Evolutionary conservation across 1,139 yeast genomes (phyloP).

Genomic region (Sugiyamaella pinicola): DNA sequence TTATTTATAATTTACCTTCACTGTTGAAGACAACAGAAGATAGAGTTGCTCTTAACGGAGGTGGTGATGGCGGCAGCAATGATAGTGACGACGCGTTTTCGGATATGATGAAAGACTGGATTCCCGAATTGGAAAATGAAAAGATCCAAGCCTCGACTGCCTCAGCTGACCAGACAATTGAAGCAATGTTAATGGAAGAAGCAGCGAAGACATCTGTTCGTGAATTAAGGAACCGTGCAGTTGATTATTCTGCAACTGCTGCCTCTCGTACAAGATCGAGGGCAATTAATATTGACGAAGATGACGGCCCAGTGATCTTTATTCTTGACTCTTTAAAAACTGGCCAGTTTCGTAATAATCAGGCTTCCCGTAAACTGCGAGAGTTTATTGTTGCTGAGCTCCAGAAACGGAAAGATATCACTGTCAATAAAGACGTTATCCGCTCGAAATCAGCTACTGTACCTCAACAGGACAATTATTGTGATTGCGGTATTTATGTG

Average conservation of each 20-base stretch:
- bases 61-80: not conserved
- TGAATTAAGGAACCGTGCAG: slow-evolving; percentile 18
- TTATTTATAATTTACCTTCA: slow-evolving; percentile 36
- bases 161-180: not conserved
- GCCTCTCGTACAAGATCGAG: slow-evolving; percentile 20
- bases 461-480: slow-evolving; percentile 84
- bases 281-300: slow-evolving; percentile 16
- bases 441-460: slow-evolving; percentile 56
- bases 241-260: not conserved
- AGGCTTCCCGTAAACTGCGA: slow-evolving; percentile 58
- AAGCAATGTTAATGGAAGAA: not conserved
- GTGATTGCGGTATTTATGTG: slow-evolving; percentile 95
- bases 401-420: slow-evolving; percentile 57
- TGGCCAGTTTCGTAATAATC: slow-evolving; percentile 47
- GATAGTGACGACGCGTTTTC: not conserved
- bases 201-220: slow-evolving; percentile 5
- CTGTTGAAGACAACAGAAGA: slow-evolving; percentile 23
- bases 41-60: too few relatives aligned
- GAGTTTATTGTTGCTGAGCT: slow-evolving; percentile 72
- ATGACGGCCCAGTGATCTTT: slow-evolving; percentile 54
- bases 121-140: too few relatives aligned
- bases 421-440: slow-evolving; percentile 50
- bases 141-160: too few relatives aligned
- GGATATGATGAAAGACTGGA: too few relatives aligned
- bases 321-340: slow-evolving; percentile 72